phyloP scores from a whole-genome alignment of 2,329 filamentous ascomycete genomes.

The Aspergillus pseudotamarii region DNA sequence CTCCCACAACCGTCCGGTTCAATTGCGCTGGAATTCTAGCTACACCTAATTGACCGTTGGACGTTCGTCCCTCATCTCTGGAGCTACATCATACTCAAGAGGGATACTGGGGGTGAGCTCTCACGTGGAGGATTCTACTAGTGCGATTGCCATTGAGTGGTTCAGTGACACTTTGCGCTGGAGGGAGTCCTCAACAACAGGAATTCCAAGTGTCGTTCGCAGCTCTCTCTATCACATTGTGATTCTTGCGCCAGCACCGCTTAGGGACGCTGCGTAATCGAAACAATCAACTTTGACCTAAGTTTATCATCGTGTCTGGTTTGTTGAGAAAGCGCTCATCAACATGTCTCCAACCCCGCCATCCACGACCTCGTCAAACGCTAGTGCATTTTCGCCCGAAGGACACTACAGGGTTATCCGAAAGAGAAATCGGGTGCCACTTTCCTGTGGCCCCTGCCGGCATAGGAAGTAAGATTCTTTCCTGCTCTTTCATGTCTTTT shows the following conservation, averaged over 20 bases:
- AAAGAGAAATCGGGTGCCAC: slow-evolving; percentile 86
- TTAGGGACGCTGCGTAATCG: neutral
- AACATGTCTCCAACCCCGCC: slow-evolving; percentile 45
- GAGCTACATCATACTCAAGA: slow-evolving; percentile 10
- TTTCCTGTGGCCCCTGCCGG: slow-evolving; percentile 89
- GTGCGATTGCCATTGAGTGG: neutral
- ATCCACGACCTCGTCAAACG: slow-evolving; percentile 71
- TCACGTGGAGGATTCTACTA: neutral
- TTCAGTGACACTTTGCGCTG: neutral
- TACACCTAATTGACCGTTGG: neutral
- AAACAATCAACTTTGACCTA: neutral
- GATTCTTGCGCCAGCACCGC: neutral
- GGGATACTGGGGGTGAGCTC: slow-evolving; percentile 8
- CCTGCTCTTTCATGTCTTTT: slow-evolving; percentile 16
- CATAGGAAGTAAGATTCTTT: slow-evolving; percentile 74
- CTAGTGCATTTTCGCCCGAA: slow-evolving; percentile 77
- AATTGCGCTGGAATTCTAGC: neutral
- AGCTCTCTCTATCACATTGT: neutral
- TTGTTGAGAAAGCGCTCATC: neutral
- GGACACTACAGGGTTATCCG: slow-evolving; percentile 84
- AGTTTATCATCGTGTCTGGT: neutral
- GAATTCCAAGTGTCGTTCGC: neutral
- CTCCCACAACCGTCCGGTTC: neutral
- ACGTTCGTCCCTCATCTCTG: neutral
- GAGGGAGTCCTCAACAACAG: neutral